phyloP scores from a whole-genome alignment of 257 asterid species.

The Solanum neorickii region DNA sequence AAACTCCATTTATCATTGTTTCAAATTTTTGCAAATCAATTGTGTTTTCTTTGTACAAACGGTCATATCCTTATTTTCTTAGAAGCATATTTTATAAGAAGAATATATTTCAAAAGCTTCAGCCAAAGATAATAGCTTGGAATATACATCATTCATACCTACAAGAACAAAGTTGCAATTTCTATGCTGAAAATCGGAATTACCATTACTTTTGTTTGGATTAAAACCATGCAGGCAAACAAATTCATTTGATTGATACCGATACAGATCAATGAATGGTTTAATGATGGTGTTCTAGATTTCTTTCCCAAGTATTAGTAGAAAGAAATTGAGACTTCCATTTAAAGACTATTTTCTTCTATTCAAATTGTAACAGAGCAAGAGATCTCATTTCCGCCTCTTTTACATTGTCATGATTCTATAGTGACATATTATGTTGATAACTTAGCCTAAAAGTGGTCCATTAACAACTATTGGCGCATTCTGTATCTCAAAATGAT shows the following conservation, averaged over 20 bases:
- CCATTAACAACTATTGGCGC: neutral
- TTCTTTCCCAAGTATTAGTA: neutral
- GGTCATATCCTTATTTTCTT: too few relatives aligned
- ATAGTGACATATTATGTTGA: neutral
- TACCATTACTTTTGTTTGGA: neutral
- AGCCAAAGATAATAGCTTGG: too few relatives aligned
- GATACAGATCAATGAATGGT: neutral
- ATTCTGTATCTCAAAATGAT: neutral
- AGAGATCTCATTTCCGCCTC: neutral
- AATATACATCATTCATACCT: too few relatives aligned
- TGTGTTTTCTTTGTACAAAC: too few relatives aligned
- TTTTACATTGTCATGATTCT: neutral
- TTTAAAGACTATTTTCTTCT: neutral
- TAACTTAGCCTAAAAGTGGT: neutral
- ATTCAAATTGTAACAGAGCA: too few relatives aligned
- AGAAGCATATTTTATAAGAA: too few relatives aligned
- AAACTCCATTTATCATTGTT: neutral
- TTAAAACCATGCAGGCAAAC: neutral
- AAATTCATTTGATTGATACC: neutral
- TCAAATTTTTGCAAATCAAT: neutral
- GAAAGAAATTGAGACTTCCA: neutral
- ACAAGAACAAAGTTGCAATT: too few relatives aligned
- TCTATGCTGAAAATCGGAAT: too few relatives aligned
- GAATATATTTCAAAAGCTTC: too few relatives aligned
- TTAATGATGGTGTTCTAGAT: neutral